Conservation (phyloP, 371 early-diverging fungal genomes). For the Syncephalastrum racemosum region DNA sequence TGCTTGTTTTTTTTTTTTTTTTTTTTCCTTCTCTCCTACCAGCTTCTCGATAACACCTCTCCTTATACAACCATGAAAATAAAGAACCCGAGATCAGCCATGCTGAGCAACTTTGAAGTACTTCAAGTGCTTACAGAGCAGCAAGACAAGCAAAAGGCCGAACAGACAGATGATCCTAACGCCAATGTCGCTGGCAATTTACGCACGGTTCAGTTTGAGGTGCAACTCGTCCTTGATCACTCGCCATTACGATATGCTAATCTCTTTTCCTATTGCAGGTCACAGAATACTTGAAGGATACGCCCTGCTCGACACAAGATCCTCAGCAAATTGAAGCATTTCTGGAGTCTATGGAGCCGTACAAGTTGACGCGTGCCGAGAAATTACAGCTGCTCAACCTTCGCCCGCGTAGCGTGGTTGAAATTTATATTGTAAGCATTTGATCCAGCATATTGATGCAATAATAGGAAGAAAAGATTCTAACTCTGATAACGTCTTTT, state of each 20-base stretch:
- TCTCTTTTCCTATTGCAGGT: constrained; percentile 24
- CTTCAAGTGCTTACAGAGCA: constrained; percentile 52
- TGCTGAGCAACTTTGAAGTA: constrained; percentile 67
- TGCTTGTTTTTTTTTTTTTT: constrained; percentile 8
- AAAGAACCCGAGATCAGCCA: constrained; percentile 49
- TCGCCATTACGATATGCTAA: not conserved
- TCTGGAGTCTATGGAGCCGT: constrained; percentile 33
- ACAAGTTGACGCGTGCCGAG: constrained; percentile 59
- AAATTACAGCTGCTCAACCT: constrained; percentile 63
- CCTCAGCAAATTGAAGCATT: constrained; percentile 42
- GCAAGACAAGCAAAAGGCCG: constrained; percentile 39
- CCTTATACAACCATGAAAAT: constrained; percentile 45
- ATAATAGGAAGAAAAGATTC: not conserved
- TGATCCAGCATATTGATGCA: not conserved
- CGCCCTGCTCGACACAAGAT: constrained; percentile 54
- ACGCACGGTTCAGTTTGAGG: constrained; percentile 63
- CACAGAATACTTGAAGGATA: constrained; percentile 45
- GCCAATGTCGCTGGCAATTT: constrained; percentile 58
- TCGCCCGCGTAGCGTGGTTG: constrained; percentile 58
- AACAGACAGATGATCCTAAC: constrained; percentile 21
- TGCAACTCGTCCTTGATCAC: constrained; percentile 14
- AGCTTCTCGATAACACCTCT: not conserved
- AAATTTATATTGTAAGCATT: constrained; percentile 32
- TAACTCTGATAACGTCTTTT: not conserved
- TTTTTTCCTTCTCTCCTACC: constrained; percentile 2